A percentile compares a stretch with the other conserved stretches of the same genome.
phyloP scores from a whole-genome alignment of 768 basidiomycete genomes.

The Albatrellus ellisii region DNA sequence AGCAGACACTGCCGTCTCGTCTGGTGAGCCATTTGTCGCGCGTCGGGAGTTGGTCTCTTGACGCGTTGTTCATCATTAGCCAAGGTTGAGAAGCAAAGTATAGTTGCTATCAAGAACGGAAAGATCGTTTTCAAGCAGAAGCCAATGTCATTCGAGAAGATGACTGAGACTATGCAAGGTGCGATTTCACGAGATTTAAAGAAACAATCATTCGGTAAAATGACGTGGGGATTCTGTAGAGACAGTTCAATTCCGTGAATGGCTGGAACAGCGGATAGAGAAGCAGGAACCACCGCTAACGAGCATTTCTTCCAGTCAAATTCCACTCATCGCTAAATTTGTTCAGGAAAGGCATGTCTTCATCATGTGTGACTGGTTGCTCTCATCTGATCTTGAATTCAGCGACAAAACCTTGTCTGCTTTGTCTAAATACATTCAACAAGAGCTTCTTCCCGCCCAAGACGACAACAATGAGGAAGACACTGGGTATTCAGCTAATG shows the following conservation, averaged over 20 bases:
- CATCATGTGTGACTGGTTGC: background rate
- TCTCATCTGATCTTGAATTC: background rate
- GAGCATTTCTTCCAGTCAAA: slow-evolving; percentile 53
- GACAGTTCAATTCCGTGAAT: slow-evolving; percentile 63
- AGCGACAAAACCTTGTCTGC: slow-evolving; percentile 62
- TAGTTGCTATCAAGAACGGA: slow-evolving; percentile 64
- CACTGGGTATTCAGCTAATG: slow-evolving; percentile 19
- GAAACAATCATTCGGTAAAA: background rate
- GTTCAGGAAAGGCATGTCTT: slow-evolving; percentile 68
- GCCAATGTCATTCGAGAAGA: slow-evolving; percentile 57
- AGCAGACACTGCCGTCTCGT: background rate
- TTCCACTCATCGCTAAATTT: slow-evolving; percentile 67
- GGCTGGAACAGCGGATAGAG: slow-evolving; percentile 44
- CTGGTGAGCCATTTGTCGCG: slow-evolving; percentile 3
- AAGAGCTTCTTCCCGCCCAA: slow-evolving; percentile 45
- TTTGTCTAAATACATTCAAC: slow-evolving; percentile 58
- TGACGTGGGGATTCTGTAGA: slow-evolving; percentile 26
- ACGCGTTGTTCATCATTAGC: slow-evolving; percentile 20
- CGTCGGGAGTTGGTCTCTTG: background rate
- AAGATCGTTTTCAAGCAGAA: slow-evolving; percentile 72
- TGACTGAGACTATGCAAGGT: slow-evolving; percentile 78
- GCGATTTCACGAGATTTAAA: slow-evolving; percentile 12
- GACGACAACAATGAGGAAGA: slow-evolving; percentile 43
- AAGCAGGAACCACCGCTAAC: slow-evolving; percentile 36
- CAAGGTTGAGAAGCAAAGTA: slow-evolving; percentile 25